phyloP scores from a whole-genome alignment of 306 rosid species.

The Cotoneaster glaucophyllus region DNA sequence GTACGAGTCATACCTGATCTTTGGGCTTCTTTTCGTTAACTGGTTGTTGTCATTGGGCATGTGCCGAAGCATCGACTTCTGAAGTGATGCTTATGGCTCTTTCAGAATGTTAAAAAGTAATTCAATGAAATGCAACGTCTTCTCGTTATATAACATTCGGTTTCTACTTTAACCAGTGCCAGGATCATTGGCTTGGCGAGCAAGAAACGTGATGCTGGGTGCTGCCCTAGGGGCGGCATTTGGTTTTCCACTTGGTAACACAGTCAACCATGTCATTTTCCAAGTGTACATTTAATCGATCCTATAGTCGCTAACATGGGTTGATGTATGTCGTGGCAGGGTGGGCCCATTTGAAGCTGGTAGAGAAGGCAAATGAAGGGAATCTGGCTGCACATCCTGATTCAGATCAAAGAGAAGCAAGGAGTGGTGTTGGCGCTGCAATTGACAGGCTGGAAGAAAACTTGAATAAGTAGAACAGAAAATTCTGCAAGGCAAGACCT shows the following conservation, averaged over 20 bases:
- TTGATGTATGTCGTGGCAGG: conserved; percentile 43
- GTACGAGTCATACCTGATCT: conserved; percentile 41
- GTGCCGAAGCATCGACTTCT: background rate
- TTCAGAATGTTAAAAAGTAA: background rate
- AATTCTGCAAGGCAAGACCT: background rate
- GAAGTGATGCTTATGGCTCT: background rate
- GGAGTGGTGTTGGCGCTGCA: conserved; percentile 75
- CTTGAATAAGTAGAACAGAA: conserved; percentile 45
- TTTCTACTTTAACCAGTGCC: conserved; percentile 53
- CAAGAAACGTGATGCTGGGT: conserved; percentile 73
- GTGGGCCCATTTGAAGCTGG: conserved; percentile 84
- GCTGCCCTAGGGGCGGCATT: conserved; percentile 73
- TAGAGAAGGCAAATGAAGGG: conserved; percentile 77
- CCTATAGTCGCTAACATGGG: background rate
- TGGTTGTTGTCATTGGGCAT: background rate
- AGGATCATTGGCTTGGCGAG: conserved; percentile 84
- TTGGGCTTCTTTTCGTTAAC: background rate
- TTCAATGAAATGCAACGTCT: background rate
- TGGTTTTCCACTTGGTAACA: conserved; percentile 87
- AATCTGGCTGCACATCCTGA: conserved; percentile 24
- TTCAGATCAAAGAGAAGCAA: conserved; percentile 39
- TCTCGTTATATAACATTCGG: conserved; percentile 5
- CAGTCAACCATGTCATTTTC: background rate
- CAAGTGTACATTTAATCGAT: background rate
- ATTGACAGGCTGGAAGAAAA: conserved; percentile 82